Evolutionary conservation across 257 asterid species (phyloP), one percentile per base, ranked within the genome.

Genomic region (Anisodus tanguticus): DNA sequence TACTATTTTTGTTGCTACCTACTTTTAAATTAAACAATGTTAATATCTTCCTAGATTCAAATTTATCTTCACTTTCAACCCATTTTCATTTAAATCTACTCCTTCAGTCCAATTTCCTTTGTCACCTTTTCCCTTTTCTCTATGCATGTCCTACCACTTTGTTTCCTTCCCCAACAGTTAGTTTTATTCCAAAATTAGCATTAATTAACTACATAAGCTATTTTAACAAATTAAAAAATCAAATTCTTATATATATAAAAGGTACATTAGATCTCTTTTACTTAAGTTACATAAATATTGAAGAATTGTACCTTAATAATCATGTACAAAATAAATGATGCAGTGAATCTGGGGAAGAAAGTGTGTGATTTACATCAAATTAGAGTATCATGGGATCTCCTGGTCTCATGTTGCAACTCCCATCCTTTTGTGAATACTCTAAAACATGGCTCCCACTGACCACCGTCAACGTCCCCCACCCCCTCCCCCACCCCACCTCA

Each of bases 81-180:
- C 31, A 1, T 39, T 41, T 69, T 41, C 55, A 69, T 10, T 69
- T 47, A 10, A 12, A 70, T 41, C 58, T 31, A 31, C 35, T 31
- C 35, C 35, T 31, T 31, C 35, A 31, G 35, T 31, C 35, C 2
- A 31, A 31, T 58, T 19, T 72, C 59, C 80, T 72, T 64, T 10
- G 41, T 19, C 41, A 22, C 41, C 41, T 22, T 26, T 26, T 26
- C 12, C 8, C 0, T 64, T 64, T 71, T 45, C 5, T n/a, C 3
- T 74, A 74, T 47, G 59, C 3, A 47, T 19, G 31, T 74, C 39
- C 81, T 22, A 45, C 58, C 81, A 74, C 43, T 74, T 74, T 49
- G 81, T 74, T 43, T n/a, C 19, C 81, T 47, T 22, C 3, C 43
- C 22, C 81, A 74, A 74, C 62, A 49, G 43, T 12, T 31, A 11